Base-by-base conservation (phyloP, 2,329 filamentous ascomycete species). In the Byssothecium circinans region DNA sequence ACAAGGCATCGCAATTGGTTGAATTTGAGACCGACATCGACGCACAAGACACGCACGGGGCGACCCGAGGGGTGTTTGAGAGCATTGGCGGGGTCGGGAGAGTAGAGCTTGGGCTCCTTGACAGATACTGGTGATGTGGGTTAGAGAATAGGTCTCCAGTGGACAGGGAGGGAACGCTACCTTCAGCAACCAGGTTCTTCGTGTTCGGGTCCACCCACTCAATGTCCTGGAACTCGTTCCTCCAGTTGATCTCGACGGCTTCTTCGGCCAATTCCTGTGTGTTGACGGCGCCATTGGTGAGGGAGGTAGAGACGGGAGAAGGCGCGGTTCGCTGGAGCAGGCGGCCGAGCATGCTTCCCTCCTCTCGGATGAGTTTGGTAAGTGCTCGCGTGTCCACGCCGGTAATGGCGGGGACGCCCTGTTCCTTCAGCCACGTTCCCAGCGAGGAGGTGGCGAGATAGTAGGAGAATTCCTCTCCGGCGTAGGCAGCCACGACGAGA, bases 11-110 rank as follows among this genome's bases (percentile, higher is more conserved):
- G 84, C 62, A 99, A 81, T 77, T 99, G 94, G 77, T 97, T 99
- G 77, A 89, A 96, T 76, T 99, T 99, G 79, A 97, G 86, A 71
- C 94, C 94, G 60, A 99, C 92, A 76, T 99, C 94, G 60, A 99
- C 83, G 70, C 91, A 96, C 41, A 97, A 79, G 52, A 99, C 86
- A 68, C 91, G 89, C 49, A 97, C 81, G 41, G 86, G 81, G 61
- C 91, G 88, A 53, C 92, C 94, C 47, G 90, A 95, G 33, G 91
- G 88, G 74, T 96, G 91, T 74, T 89, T 87, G 62, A 95, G 81
- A 54, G 86, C 84, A 62, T 80, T 81, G 49, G 84, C 81, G 27
- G 84, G 75, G 55, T 84, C 83, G 44, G 91, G 91, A 61, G 85
- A 84, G 76, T 92, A 97, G 47, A 96, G 80, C 71, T 90, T 92